Evolutionary conservation across 2,329 filamentous ascomycete genomes (phyloP).

Genomic region (Xylaria sp.): DNA sequence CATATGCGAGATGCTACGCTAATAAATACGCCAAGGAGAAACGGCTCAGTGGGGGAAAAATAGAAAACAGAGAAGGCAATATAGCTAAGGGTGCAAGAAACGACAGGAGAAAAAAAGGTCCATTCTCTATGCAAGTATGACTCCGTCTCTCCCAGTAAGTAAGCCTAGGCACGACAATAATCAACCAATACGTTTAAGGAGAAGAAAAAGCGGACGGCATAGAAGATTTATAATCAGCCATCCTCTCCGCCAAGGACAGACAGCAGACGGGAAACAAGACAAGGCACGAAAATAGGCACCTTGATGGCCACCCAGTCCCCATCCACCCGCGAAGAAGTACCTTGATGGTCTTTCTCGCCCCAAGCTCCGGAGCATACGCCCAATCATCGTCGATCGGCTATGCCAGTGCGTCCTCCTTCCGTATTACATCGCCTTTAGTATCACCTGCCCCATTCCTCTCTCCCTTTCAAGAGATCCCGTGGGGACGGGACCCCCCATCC

Average conservation of each 20-base stretch:
- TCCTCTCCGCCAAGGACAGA: constrained; percentile 20
- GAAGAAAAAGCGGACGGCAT: neutral
- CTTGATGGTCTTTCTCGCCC: constrained; percentile 29
- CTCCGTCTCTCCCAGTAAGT: neutral
- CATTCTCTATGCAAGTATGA: neutral
- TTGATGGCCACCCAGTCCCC: constrained; percentile 30
- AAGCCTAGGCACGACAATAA: neutral
- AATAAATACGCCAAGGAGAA: constrained; percentile 11
- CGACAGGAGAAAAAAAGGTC: neutral
- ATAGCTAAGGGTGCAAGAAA: neutral
- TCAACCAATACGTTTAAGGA: neutral
- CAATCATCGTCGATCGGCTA: constrained; percentile 28
- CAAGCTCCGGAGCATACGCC: neutral
- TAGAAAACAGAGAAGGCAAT: neutral
- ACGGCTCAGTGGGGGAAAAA: neutral
- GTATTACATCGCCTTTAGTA: neutral
- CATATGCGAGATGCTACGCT: constrained; percentile 9
- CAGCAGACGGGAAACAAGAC: constrained; percentile 1
- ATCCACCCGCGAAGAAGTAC: constrained; percentile 15
- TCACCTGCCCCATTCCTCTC: neutral
- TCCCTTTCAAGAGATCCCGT: neutral
- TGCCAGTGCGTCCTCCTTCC: constrained; percentile 6
- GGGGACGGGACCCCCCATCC: constrained; percentile 11
- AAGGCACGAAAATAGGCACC: constrained; percentile 23
- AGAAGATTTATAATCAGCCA: constrained; percentile 29